Evolutionary conservation across 1,284 basidiomycete genomes (phyloP), one percentile per base, ranked within the genome.

Genomic region (Hortiboletus rubellus): DNA sequence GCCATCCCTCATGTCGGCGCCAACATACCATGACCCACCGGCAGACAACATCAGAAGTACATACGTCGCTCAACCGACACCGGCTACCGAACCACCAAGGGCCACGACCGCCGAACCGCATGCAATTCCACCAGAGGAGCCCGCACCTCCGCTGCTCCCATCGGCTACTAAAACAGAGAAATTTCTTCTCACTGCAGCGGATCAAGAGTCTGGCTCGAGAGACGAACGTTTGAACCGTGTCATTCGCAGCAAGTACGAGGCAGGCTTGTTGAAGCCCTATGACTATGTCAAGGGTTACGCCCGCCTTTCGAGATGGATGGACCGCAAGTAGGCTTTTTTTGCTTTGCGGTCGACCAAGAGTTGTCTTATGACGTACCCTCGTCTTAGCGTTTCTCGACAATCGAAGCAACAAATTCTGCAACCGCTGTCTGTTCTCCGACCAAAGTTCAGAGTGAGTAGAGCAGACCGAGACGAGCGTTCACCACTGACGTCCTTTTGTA

Each of bases 271-370:
- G 59, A 94, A 94, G 67, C 96, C 96, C 0, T 98, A 97, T 70
- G 96, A 98, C 74, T 97, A 98, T 71, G 94, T 96, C 58, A 94
- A 94, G 69, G 94, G 94, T 0, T 96, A 96, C 69, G 90, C 92
- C 22, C 79, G 94, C 54, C 76, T 96, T 64, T 92, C 88, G 58
- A 81, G 91, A 50, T 98, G 96, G 95, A 97, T 98, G 94, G 95
- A 96, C 69, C 80, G 84, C 66, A 94, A 95, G 91, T 92, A 69
- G 46, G 82, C 47, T 46, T 7, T 42, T 42, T 57, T 48, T 46
- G 9, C 42, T 42, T 56, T 38, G 9, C 22, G 8, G 11, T 31
- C n/a, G 3, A 36, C 7, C 41, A 6, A 6, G 31, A 5, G 18
- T 17, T 17, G 34, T 47, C 41, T 31, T 31, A 9, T 48, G 1